These are phyloP conservation scores for Chlorella sorokiniana DNA, from an alignment of 139 green algal genomes.

Conservation along the genomic window DNA sequence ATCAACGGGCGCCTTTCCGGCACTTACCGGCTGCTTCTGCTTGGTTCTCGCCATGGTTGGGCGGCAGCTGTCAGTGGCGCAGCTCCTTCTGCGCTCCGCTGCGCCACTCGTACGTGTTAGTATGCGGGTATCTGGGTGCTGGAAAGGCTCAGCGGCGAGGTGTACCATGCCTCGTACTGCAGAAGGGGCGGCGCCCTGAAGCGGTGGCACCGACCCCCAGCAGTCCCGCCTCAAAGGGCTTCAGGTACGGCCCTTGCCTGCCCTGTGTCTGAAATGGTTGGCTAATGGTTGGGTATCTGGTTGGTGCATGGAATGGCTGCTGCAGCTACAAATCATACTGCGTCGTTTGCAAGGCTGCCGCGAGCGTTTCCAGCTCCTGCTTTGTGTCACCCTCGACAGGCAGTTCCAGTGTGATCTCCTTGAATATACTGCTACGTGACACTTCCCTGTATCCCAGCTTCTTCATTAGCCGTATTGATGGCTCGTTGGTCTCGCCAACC, in stretches of 20 bases:
- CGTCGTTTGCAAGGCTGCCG: not conserved
- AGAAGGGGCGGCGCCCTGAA: too few relatives aligned
- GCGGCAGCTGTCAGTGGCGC: not conserved
- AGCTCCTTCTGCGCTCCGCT: not conserved
- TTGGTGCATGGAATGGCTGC: not conserved
- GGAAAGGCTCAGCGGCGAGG: too few relatives aligned
- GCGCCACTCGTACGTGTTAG: too few relatives aligned
- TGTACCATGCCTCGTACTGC: too few relatives aligned
- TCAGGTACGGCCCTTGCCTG: too few relatives aligned
- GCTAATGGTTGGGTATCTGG: too few relatives aligned
- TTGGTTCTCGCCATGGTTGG: slow-evolving; percentile 25
- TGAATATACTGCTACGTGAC: slow-evolving; percentile 61
- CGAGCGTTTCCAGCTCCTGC: not conserved
- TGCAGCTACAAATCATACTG: not conserved
- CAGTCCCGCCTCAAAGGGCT: too few relatives aligned
- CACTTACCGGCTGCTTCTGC: not conserved
- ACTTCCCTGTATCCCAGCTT: slow-evolving; percentile 67
- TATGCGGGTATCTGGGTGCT: too few relatives aligned
- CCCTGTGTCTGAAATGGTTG: too few relatives aligned
- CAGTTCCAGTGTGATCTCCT: slow-evolving; percentile 63
- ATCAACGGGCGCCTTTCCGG: not conserved
- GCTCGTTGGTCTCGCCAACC: slow-evolving; percentile 68
- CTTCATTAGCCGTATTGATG: slow-evolving; percentile 71
- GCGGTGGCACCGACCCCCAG: too few relatives aligned
- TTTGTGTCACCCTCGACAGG: not conserved